These are phyloP conservation scores for Paecilomyces dactylethromorphus DNA, from an alignment of 2,329 filamentous ascomycete genomes.

Conservation along the genomic window DNA sequence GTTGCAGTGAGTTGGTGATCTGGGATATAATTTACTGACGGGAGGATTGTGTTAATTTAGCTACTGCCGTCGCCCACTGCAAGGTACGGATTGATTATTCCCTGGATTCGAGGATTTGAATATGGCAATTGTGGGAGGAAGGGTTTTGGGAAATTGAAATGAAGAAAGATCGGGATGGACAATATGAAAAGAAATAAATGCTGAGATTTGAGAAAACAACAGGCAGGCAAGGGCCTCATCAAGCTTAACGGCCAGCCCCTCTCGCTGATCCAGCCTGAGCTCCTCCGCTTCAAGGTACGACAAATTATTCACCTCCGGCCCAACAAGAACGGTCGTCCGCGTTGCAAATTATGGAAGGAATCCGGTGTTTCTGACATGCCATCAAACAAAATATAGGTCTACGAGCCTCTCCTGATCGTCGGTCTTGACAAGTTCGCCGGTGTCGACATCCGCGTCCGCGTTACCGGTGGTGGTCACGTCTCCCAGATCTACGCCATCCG, in stretches of 20 bases:
- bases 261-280: slow-evolving; percentile 87
- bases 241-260: slow-evolving; percentile 99
- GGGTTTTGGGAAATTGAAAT: background rate
- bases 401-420: slow-evolving; percentile 96
- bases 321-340: background rate
- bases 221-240: slow-evolving; percentile 81
- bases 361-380: slow-evolving; percentile 2
- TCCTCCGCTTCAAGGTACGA: slow-evolving; percentile 90
- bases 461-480: slow-evolving; percentile 94
- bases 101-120: background rate
- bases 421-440: slow-evolving; percentile 95
- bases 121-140: slow-evolving; percentile 1
- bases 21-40: slow-evolving; percentile 20
- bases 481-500: slow-evolving; percentile 98
- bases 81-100: slow-evolving; percentile 55
- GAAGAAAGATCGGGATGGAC: slow-evolving; percentile 2
- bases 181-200: background rate
- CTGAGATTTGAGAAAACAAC: slow-evolving; percentile 15
- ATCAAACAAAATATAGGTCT: slow-evolving; percentile 56
- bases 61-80: slow-evolving; percentile 85
- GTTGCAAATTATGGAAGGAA: background rate
- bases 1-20: background rate
- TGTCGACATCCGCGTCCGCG: slow-evolving; percentile 96
- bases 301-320: slow-evolving; percentile 1
- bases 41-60: slow-evolving; percentile 37